Base-by-base conservation (phyloP, 148 eudicot species). In the Bassia scoparia region DNA sequence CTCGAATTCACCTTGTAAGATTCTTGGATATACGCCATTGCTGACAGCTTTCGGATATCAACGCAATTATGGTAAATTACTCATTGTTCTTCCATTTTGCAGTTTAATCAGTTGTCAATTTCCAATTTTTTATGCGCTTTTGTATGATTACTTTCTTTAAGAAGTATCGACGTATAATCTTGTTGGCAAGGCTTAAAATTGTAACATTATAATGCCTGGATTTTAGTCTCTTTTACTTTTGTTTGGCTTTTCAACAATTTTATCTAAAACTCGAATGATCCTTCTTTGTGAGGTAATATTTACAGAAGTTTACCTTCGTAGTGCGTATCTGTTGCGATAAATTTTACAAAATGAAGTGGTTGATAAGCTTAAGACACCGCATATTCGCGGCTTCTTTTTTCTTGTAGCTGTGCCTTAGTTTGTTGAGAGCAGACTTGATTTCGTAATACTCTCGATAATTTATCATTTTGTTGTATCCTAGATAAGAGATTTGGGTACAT, bases 1-100 rank as follows among this genome's bases (percentile, higher is more conserved):
- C 74, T 84, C 84, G 79, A 89, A 89, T 87, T 87, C 90, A 82
- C 77, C 4, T 49, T 12, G 4, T 21, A 20, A 20, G 79, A 69
- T 85, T 92, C 76, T 81, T 81, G 86, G 74, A 66, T 77, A 81
- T 77, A n/a, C 46, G 12, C 46, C 46, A 41, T 72, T 55, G 84
- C 76, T 85, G 76, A 74, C 89, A 83, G 76, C 81, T 84, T 66
- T 85, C 82, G 55, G 84, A 85, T 52, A 76, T 86, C 35, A 85
- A 88, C 83, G 86, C 86, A 89, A 82, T 85, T 44, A 86, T 86
- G 95, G 95, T 92, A 85, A 64, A 64, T 26, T 31, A 46, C 38
- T 31, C 52, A 55, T 53, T 43, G 52, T 38, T 18, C 0, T 27
- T 48, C 21, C 31, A 38, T 29, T 37, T 23, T 26, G 26, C 30